Evolutionary conservation across 2,329 filamentous ascomycete species (phyloP).

Genomic region (Aphanoascus verrucosus): DNA sequence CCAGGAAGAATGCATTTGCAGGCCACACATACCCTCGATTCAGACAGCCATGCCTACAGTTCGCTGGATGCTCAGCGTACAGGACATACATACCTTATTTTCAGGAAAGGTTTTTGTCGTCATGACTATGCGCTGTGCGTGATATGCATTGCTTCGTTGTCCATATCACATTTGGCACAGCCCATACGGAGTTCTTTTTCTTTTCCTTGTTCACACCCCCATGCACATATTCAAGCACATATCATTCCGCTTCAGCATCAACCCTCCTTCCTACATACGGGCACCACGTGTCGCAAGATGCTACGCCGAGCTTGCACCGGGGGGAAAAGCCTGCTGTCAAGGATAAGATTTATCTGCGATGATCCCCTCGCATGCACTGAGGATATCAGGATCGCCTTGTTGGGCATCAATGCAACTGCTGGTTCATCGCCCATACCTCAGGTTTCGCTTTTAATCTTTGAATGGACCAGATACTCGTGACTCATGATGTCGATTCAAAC

Average conservation of each 20-base stretch:
- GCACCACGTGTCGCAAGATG: slow-evolving; percentile 9
- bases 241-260: neutral
- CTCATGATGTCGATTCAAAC: too few relatives aligned
- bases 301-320: neutral
- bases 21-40: neutral
- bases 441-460: too few relatives aligned
- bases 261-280: neutral
- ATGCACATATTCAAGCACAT: neutral
- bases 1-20: neutral
- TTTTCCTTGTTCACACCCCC: neutral
- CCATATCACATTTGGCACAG: slow-evolving; percentile 4
- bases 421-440: neutral
- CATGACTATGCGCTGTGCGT: slow-evolving; percentile 1
- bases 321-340: neutral
- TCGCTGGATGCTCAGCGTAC: neutral
- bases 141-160: slow-evolving; percentile 11
- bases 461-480: too few relatives aligned
- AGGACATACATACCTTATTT: neutral
- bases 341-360: neutral
- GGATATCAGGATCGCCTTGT: neutral
- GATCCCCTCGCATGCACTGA: neutral
- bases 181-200: neutral
- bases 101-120: neutral
- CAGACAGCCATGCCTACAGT: too few relatives aligned
- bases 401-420: slow-evolving; percentile 7